Evolutionary conservation across 2,329 filamentous ascomycete species (phyloP).

Genomic region (Talaromyces sp.): DNA sequence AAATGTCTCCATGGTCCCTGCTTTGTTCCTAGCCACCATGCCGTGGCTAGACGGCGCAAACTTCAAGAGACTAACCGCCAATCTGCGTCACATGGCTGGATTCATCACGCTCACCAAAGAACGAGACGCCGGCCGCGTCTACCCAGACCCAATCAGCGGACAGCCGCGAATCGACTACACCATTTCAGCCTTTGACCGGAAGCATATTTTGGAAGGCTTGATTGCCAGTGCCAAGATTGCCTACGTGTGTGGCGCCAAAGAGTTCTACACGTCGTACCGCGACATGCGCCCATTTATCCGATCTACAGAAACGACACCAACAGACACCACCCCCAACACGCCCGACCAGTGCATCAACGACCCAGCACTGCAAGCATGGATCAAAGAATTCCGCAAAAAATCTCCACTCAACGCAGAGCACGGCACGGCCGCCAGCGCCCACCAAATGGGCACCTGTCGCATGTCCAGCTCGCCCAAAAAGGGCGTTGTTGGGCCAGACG

Average conservation of each 20-base stretch:
- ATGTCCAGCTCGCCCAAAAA: constrained; percentile 40
- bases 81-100: constrained; percentile 63
- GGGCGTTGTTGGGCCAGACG: constrained; percentile 42
- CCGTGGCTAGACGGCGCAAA: constrained; percentile 66
- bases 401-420: constrained; percentile 47
- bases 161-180: constrained; percentile 65
- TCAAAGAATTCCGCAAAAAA: constrained; percentile 42
- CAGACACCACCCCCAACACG: constrained; percentile 13
- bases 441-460: constrained; percentile 50
- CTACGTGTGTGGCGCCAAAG: constrained; percentile 72
- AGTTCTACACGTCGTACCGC: constrained; percentile 65
- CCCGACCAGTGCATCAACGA: constrained; percentile 49
- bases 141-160: constrained; percentile 64
- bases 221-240: constrained; percentile 70
- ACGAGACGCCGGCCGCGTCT: constrained; percentile 69
- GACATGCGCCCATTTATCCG: constrained; percentile 62
- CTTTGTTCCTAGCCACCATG: constrained; percentile 57
- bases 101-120: constrained; percentile 75
- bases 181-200: constrained; percentile 65
- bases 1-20: constrained; percentile 69
- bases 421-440: constrained; percentile 40
- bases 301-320: constrained; percentile 7
- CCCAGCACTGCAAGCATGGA: constrained; percentile 51
- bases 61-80: constrained; percentile 67
- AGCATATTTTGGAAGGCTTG: constrained; percentile 66